Evolutionary conservation across 768 basidiomycete genomes (phyloP), one percentile per base, ranked within the genome.

Genomic region (Mycena amicta): DNA sequence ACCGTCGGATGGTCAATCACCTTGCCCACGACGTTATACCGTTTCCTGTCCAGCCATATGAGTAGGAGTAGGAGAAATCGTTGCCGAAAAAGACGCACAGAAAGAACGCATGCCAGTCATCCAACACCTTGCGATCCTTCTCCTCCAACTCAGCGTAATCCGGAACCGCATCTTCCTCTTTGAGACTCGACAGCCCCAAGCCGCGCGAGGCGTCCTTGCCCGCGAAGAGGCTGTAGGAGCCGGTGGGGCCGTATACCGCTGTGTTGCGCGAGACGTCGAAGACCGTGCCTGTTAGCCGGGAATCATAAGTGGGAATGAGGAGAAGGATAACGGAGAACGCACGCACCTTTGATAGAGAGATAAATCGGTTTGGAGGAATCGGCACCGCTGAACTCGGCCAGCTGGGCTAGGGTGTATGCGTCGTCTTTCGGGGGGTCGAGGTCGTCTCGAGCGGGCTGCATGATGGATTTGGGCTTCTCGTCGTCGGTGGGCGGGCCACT

Each of bases 171-270:
- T 98, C 87, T 71, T 93, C 89, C 4, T 79, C 74, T 53, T 93
- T 91, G 64, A 97, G 75, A 66, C 91, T 94, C 51, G 92, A 94
- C 85, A 87, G 87, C 39, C 93, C 95, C 6, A 98, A 77, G 0
- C 89, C 96, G 61, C 80, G 85, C 5, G 93, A 95, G 0, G 88
- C 96, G 67, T 98, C 96, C 74, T 91, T 95, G 43, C 95, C 96
- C 27, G 95, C 92, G 70, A 98, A 98, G 20, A 96, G 73, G 63
- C 84, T 81, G 73, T 94, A 93, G 2, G 88, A 85, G 27, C 80
- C 78, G 2, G 92, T 93, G 2, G 82, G 78, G 2, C 96, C 96
- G 67, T 98, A 98, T 64, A 94, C 89, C 60, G 96, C 94, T 27
- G 75, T 74, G 25, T 26, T 98, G 59, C 77, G 76, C 0, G 89